A percentile compares a stretch with the other conserved stretches of the same genome.
phyloP scores from a whole-genome alignment of 139 green algal species.

The Asterochloris sp. region DNA sequence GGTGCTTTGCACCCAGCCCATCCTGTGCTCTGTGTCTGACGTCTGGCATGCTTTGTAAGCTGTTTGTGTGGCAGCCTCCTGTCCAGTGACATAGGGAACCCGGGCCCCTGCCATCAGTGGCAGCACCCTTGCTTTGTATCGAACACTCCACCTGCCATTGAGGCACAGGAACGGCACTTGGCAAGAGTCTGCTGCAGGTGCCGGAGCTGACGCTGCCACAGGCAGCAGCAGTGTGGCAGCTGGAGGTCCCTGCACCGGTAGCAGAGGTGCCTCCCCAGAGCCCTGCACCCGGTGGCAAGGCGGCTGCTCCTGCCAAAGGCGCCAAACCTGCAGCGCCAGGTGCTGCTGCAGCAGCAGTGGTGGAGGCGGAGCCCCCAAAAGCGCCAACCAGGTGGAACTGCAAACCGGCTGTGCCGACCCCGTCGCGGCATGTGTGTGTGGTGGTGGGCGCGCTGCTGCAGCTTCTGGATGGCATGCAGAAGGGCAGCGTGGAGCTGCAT shows the following conservation, averaged over 20 bases:
- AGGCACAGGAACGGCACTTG: too few species aligned
- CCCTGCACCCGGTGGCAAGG: not conserved
- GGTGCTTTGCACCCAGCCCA: too few species aligned
- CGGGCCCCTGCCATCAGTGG: too few species aligned
- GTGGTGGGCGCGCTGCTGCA: not conserved
- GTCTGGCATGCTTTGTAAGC: too few species aligned
- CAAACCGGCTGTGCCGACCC: not conserved
- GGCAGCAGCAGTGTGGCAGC: conserved; percentile 1
- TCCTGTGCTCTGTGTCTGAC: too few species aligned
- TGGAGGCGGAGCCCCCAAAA: too few species aligned
- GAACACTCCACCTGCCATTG: too few species aligned
- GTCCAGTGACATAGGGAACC: too few species aligned
- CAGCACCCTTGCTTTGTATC: too few species aligned
- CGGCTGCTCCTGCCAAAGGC: not conserved
- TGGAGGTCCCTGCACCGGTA: not conserved
- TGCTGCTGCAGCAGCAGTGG: not conserved
- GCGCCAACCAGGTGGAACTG: not conserved
- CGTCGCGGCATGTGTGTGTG: not conserved
- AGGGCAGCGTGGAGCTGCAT: conserved; percentile 4
- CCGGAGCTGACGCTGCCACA: conserved; percentile 1
- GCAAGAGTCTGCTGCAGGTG: not conserved
- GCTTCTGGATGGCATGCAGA: not conserved
- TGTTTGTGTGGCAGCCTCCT: too few species aligned
- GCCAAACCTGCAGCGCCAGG: not conserved
- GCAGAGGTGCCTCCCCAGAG: not conserved